Percentiles rank a stretch among this genome's conserved stretches.
Evolutionary conservation across 2,329 filamentous ascomycete genomes (phyloP).

Genomic region (Fusarium acutatum): DNA sequence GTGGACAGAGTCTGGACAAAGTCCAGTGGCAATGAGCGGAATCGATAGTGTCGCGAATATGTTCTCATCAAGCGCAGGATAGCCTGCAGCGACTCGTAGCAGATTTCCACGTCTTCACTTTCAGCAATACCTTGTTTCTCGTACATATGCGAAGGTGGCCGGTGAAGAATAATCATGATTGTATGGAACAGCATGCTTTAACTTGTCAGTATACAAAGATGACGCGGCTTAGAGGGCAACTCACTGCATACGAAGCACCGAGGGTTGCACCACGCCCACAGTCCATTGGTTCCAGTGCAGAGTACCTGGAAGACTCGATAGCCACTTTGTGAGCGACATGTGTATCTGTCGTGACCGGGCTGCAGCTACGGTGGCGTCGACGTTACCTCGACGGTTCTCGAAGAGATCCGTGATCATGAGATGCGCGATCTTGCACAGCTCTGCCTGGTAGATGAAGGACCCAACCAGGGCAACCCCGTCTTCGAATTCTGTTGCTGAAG

Average conservation of each 20-base stretch:
- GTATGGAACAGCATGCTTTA: constrained; percentile 58
- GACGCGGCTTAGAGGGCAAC: constrained; percentile 9
- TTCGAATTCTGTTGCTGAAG: constrained; percentile 56
- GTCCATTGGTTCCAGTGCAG: constrained; percentile 63
- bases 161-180: constrained; percentile 60
- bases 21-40: constrained; percentile 54
- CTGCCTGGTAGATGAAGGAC: constrained; percentile 56
- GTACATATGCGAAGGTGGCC: constrained; percentile 56
- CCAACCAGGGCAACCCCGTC: constrained; percentile 55
- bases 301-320: constrained; percentile 54
- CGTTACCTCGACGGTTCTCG: constrained; percentile 55
- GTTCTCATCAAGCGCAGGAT: constrained; percentile 55
- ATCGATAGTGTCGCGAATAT: constrained; percentile 55
- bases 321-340: constrained; percentile 56
- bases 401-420: constrained; percentile 60
- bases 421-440: constrained; percentile 59
- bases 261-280: constrained; percentile 54
- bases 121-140: constrained; percentile 49
- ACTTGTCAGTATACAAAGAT: constrained; percentile 21
- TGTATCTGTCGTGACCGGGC: constrained; percentile 57
- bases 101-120: constrained; percentile 58
- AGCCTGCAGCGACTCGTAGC: constrained; percentile 57
- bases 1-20: constrained; percentile 60
- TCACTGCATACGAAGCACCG: constrained; percentile 58
- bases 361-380: constrained; percentile 52